Evolutionary conservation across 495 filamentous ascomycete species (phyloP).

Genomic region (Tetracladium setigerum): DNA sequence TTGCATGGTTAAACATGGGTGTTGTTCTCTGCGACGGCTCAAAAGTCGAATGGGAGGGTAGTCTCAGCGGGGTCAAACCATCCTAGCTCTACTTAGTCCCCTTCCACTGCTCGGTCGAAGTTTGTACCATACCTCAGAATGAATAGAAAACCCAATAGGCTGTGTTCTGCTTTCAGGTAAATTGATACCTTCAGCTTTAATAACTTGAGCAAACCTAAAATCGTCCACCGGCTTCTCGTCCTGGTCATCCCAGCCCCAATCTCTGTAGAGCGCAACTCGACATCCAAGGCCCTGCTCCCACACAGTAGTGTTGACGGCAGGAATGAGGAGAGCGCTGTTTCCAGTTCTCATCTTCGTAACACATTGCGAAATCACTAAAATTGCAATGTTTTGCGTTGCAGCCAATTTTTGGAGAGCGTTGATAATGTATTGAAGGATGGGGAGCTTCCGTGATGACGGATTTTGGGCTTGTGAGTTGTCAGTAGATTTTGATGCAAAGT

Average conservation of each 20-base stretch:
- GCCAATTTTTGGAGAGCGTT: constrained; percentile 46
- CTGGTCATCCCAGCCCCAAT: constrained; percentile 32
- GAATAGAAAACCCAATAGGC: constrained; percentile 14
- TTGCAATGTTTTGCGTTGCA: constrained; percentile 42
- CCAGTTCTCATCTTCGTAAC: constrained; percentile 46
- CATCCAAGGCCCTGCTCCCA: constrained; percentile 55
- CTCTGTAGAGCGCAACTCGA: constrained; percentile 54
- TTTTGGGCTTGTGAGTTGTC: constrained; percentile 25
- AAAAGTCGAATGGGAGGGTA: constrained; percentile 1
- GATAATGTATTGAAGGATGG: constrained; percentile 44
- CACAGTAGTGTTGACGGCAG: constrained; percentile 45
- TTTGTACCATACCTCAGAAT: constrained; percentile 10
- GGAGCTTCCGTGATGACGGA: constrained; percentile 52
- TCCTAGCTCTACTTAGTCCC: too few relatives aligned
- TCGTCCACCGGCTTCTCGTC: constrained; percentile 6
- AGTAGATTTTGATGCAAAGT: constrained; percentile 19
- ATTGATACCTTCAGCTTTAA: constrained; percentile 18
- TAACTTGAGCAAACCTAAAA: constrained; percentile 13
- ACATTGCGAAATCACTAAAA: constrained; percentile 52
- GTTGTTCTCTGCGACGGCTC: not conserved
- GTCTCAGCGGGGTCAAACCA: constrained; percentile 4
- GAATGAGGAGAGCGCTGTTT: constrained; percentile 45
- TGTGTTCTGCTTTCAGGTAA: constrained; percentile 2
- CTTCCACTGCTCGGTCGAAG: too few relatives aligned
- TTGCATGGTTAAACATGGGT: not conserved